Percentiles rank a stretch among this genome's conserved stretches.
Conservation (phyloP, 495 filamentous ascomycete genomes). For the Hypomontagnella monticulosa region DNA sequence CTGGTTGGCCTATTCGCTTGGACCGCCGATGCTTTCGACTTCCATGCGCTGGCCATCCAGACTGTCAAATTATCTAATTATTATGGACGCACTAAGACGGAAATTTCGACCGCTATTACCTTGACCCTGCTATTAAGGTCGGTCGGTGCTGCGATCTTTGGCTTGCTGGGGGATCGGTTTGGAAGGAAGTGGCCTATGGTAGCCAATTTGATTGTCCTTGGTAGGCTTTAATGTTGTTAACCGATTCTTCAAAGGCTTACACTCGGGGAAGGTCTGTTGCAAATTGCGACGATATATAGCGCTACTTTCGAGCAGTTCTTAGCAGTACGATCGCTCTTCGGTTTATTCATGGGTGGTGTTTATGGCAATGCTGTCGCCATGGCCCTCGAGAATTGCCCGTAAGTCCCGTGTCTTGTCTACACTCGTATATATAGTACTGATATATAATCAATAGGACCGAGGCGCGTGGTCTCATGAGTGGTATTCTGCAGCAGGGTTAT, state of each 20-base stretch:
- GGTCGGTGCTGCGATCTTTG: conserved; percentile 75
- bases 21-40: conserved; percentile 80
- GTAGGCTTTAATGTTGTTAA: conserved; percentile 16
- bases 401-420: conserved; percentile 21
- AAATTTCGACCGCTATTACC: conserved; percentile 77
- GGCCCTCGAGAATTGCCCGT: conserved; percentile 80
- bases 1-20: conserved; percentile 70
- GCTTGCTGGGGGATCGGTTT: conserved; percentile 75
- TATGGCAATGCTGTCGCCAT: conserved; percentile 85
- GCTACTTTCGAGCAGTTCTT: conserved; percentile 73
- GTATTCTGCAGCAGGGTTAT: conserved; percentile 81
- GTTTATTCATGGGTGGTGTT: conserved; percentile 85
- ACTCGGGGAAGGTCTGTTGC: conserved; percentile 57
- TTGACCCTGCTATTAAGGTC: conserved; percentile 76
- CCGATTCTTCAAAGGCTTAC: conserved; percentile 45
- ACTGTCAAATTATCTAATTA: conserved; percentile 73
- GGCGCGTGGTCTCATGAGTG: conserved; percentile 78
- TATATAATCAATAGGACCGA: conserved; percentile 50
- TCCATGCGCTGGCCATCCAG: conserved; percentile 78
- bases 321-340: conserved; percentile 74
- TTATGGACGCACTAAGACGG: conserved; percentile 70
- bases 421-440: background rate
- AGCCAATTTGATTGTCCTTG: conserved; percentile 70
- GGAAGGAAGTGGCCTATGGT: conserved; percentile 88
- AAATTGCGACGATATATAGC: conserved; percentile 78